Evolutionary conservation across 2,329 filamentous ascomycete species (phyloP).

Genomic region (Graphium sp.): DNA sequence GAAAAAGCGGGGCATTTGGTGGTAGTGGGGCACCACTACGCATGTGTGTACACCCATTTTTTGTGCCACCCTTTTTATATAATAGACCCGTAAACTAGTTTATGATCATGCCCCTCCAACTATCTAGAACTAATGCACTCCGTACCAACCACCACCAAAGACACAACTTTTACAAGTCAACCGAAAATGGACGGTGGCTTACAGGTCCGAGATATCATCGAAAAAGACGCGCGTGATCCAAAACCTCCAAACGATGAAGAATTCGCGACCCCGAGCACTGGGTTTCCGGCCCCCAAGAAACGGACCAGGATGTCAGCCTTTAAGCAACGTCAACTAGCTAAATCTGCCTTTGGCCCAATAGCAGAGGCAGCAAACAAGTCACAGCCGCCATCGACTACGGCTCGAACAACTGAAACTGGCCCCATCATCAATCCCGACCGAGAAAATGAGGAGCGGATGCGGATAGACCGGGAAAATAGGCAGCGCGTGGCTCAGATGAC

Average conservation of each 20-base stretch:
- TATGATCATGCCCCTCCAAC: too few relatives aligned
- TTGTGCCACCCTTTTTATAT: too few relatives aligned
- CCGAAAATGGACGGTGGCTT: too few relatives aligned
- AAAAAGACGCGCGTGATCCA: slow-evolving; percentile 11
- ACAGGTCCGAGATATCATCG: slow-evolving; percentile 4
- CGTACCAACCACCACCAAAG: too few relatives aligned
- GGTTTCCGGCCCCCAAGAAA: slow-evolving; percentile 82
- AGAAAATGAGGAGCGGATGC: slow-evolving; percentile 42
- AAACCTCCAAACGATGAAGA: slow-evolving; percentile 48
- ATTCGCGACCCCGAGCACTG: slow-evolving; percentile 34
- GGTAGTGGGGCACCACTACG: too few relatives aligned
- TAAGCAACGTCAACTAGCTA: slow-evolving; percentile 45
- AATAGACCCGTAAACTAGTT: too few relatives aligned
- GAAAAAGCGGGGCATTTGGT: too few relatives aligned
- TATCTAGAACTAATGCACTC: too few relatives aligned
- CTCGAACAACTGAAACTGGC: slow-evolving; percentile 1
- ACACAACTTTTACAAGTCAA: too few relatives aligned
- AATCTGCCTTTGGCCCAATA: slow-evolving; percentile 10
- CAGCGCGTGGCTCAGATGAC: slow-evolving; percentile 64
- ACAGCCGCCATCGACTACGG: slow-evolving; percentile 4
- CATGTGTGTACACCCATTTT: too few relatives aligned
- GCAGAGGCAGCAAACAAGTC: slow-evolving; percentile 9
- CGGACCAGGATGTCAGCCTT: slow-evolving; percentile 60
- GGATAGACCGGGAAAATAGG: slow-evolving; percentile 73
- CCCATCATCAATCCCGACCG: slow-evolving; percentile 5